Evolutionary conservation across 495 filamentous ascomycete species (phyloP).

Genomic region (Gamarada debralockiae): DNA sequence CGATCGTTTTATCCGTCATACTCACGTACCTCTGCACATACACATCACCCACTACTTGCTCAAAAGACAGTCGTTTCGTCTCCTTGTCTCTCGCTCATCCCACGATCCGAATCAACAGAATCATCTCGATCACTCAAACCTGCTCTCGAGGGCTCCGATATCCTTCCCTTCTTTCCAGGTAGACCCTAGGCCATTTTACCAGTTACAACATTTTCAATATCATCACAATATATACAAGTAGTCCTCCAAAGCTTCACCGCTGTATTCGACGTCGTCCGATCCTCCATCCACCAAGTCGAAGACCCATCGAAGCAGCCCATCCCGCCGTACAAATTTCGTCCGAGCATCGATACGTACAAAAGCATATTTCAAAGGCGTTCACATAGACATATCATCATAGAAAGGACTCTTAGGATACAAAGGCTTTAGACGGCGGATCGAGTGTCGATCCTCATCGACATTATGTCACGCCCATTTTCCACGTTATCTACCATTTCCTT

Average conservation of each 20-base stretch:
- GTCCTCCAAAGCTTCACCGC: neutral
- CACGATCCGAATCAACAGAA: neutral
- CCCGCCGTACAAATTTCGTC: neutral
- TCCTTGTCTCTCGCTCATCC: neutral
- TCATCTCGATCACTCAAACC: neutral
- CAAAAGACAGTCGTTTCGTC: neutral
- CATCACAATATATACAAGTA: neutral
- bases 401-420: neutral
- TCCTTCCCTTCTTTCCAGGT: constrained; percentile 24
- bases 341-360: neutral
- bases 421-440: neutral
- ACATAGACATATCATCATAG: neutral
- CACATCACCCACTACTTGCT: neutral
- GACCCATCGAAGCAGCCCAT: neutral
- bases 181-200: constrained; percentile 18
- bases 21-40: neutral
- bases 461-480: constrained; percentile 18
- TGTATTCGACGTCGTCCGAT: neutral
- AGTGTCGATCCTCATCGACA: constrained; percentile 6
- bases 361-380: neutral
- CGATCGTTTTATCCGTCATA: neutral
- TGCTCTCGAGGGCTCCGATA: neutral
- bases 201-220: neutral
- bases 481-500: constrained; percentile 19
- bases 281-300: neutral